Conservation (phyloP, 1,139 yeast species). For the Candida pseudoviswanathii region DNA sequence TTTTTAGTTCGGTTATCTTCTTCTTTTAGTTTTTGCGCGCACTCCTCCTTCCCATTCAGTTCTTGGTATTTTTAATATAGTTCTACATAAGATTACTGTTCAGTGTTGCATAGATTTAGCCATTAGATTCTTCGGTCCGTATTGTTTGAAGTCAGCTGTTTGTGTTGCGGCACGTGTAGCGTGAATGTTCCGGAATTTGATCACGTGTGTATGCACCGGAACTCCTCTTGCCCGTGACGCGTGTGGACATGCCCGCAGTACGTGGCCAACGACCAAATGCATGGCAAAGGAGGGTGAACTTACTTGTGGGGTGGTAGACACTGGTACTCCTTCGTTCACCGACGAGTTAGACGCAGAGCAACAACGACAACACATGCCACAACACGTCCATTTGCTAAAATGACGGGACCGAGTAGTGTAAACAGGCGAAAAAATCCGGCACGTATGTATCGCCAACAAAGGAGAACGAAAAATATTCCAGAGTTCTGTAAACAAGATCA, state of each 20-base stretch:
- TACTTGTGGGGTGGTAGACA: too few species aligned
- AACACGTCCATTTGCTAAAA: background rate
- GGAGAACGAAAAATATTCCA: slow-evolving; percentile 1
- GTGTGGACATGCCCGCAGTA: too few species aligned
- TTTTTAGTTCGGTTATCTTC: background rate
- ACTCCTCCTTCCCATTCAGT: background rate
- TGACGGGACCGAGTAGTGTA: background rate
- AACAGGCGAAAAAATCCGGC: background rate
- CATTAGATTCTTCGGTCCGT: background rate
- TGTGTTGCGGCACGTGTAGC: too few species aligned
- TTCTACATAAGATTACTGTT: background rate
- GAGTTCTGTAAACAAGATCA: background rate
- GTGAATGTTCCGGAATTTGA: background rate
- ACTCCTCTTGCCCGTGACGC: too few species aligned
- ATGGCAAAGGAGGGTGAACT: too few species aligned
- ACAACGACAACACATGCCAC: too few species aligned
- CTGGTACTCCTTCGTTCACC: too few species aligned
- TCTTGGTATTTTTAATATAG: background rate
- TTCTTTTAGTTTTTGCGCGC: background rate
- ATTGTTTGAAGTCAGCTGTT: background rate
- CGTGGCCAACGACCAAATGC: too few species aligned
- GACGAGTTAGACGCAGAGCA: too few species aligned
- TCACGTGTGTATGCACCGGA: too few species aligned
- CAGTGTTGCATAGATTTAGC: background rate
- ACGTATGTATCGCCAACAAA: background rate